Evolutionary conservation across 164 flowering plant genomes (phyloP), one percentile per base, ranked within the genome.

Genomic region (Liquidambar formosana): DNA sequence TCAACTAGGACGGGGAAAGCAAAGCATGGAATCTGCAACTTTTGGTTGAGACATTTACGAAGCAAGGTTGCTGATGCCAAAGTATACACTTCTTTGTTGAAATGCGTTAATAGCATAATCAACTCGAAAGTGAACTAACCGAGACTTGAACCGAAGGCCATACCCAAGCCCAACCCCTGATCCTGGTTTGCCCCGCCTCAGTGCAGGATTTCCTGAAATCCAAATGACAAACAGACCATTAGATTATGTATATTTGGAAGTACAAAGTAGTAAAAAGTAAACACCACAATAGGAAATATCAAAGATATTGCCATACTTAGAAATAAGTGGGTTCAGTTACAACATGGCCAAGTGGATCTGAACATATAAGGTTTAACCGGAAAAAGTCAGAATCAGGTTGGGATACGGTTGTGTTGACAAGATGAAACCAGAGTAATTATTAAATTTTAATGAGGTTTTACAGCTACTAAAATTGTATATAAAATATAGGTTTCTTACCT

Each of bases 161-260:
- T 82, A 94, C 19, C 98, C 98, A 46, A 81, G 54, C 14, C 98
- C 96, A 59, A 81, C 10, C 46, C 98, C 98, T 28, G 76, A 79
- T 44, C 98, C 98, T 28, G 97, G 98, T 81, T 94, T 94, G 13
- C 96, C 97, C 27, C 86, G 93, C 74, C 98, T 88, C 58, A 89
- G 75, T 22, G 92, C 88, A 68, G 97, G 98, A 81, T 87, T 87
- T 62, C 96, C 98, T 94, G 90, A 49, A 77, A 73, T 51, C 60
- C 54, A 15, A 63, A 48, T 11, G 54, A 9, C 27, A 48, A 27
- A 61, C 15, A 10, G 69, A 48, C 41, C 3, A 43, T 15, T 57
- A 57, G 16, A 12, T 57, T 25, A 15, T 57, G 54, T 19, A 51
- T 51, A n/a, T 51, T 18, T 8, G 5, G 21, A 51, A 18, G 54